Conservation (phyloP, 352 stramenopile genomes). For the Phytophthora constricta region DNA sequence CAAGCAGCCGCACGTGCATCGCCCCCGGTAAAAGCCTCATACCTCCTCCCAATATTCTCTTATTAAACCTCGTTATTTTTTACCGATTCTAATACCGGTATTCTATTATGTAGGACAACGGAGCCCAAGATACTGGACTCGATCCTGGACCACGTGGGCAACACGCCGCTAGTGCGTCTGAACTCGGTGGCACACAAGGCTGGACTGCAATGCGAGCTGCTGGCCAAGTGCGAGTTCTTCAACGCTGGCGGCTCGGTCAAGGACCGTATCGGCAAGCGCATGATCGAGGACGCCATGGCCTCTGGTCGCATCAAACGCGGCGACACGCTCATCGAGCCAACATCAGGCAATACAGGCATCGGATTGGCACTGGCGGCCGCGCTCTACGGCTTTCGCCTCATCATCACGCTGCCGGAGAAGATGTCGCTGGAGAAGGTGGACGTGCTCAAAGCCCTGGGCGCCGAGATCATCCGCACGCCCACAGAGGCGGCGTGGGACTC, state of each 20-base stretch:
- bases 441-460: constrained; percentile 95
- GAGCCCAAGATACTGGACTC: constrained; percentile 92
- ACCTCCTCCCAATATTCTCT: no score
- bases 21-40: constrained; percentile 43
- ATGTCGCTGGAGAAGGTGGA: constrained; percentile 98
- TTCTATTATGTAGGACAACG: constrained; percentile 31
- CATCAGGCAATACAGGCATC: constrained; percentile 98
- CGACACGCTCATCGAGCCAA: constrained; percentile 97
- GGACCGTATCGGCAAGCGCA: constrained; percentile 90
- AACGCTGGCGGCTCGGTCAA: constrained; percentile 95
- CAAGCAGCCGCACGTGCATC: constrained; percentile 71
- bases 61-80: no score
- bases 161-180: constrained; percentile 95
- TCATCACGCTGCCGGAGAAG: constrained; percentile 95
- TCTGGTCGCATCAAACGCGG: constrained; percentile 92
- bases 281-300: constrained; percentile 93
- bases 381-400: constrained; percentile 96
- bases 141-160: constrained; percentile 94
- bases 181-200: constrained; percentile 95
- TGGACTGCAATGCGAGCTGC: constrained; percentile 91
- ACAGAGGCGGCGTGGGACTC: constrained; percentile 96
- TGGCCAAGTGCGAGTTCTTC: constrained; percentile 98
- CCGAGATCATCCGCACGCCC: constrained; percentile 96
- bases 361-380: constrained; percentile 96
- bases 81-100: no score